Evolutionary conservation across 1,284 basidiomycete genomes (phyloP).

Genomic region (Ceratobasidium papillatum): DNA sequence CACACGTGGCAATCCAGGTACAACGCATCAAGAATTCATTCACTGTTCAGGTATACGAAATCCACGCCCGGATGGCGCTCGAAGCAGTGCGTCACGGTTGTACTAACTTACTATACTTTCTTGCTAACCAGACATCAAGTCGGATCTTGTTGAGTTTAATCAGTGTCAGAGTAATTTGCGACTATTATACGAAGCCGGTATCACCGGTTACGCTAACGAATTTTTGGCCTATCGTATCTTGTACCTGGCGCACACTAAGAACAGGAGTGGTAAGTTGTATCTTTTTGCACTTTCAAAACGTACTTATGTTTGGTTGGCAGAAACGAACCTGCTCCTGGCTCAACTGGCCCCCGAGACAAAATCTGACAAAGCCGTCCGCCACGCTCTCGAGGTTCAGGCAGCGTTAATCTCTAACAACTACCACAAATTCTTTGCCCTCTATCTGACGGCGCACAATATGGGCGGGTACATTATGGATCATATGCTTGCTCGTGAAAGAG

Average conservation of each 20-base stretch:
- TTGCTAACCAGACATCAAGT: constrained; percentile 58
- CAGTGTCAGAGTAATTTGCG: constrained; percentile 95
- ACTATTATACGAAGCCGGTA: constrained; percentile 90
- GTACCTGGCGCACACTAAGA: constrained; percentile 93
- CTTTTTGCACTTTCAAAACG: constrained; percentile 40
- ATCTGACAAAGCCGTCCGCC: constrained; percentile 77
- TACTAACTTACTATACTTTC: constrained; percentile 12
- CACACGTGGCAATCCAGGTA: constrained; percentile 67
- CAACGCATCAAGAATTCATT: constrained; percentile 99
- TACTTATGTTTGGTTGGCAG: constrained; percentile 57
- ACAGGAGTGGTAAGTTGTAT: constrained; percentile 77
- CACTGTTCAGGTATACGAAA: constrained; percentile 97
- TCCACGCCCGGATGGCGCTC: constrained; percentile 95
- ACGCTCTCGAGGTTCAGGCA: constrained; percentile 89
- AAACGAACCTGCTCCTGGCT: constrained; percentile 94
- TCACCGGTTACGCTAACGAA: constrained; percentile 91
- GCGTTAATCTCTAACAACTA: constrained; percentile 94
- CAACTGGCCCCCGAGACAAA: constrained; percentile 93
- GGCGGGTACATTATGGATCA: constrained; percentile 99
- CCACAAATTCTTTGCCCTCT: constrained; percentile 88
- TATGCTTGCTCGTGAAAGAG: constrained; percentile 92
- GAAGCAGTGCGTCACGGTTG: constrained; percentile 76
- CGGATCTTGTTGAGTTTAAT: constrained; percentile 98
- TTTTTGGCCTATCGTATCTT: constrained; percentile 98
- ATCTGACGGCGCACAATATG: constrained; percentile 92